Conservation (phyloP, 2,329 filamentous ascomycete species). For the Truncatella angustata region DNA sequence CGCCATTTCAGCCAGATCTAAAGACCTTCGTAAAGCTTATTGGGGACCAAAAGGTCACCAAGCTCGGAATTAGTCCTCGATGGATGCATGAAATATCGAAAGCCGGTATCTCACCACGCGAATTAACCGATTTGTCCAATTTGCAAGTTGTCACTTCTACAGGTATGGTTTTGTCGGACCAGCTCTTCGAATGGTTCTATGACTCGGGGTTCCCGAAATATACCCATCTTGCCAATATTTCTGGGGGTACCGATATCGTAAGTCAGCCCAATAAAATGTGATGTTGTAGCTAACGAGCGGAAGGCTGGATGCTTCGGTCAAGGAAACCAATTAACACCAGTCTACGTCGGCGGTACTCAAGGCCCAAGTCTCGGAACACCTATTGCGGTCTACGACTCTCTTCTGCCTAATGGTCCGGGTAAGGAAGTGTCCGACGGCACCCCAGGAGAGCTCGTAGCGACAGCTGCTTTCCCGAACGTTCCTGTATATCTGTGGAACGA, state of each 20-base stretch:
- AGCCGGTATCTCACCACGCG: slow-evolving; percentile 57
- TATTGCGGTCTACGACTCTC: slow-evolving; percentile 61
- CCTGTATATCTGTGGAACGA: slow-evolving; percentile 67
- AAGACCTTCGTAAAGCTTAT: slow-evolving; percentile 62
- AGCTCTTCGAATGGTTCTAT: slow-evolving; percentile 77
- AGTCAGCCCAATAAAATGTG: slow-evolving; percentile 19
- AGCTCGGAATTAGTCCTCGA: slow-evolving; percentile 72
- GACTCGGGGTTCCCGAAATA: slow-evolving; percentile 66
- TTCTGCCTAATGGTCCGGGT: slow-evolving; percentile 46
- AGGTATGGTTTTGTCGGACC: slow-evolving; percentile 78
- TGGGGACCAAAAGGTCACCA: slow-evolving; percentile 64
- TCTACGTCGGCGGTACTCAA: slow-evolving; percentile 57
- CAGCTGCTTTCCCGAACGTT: slow-evolving; percentile 71
- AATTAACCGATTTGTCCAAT: slow-evolving; percentile 59
- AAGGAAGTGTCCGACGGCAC: slow-evolving; percentile 53
- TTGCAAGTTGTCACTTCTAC: slow-evolving; percentile 67
- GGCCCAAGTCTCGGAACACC: slow-evolving; percentile 48
- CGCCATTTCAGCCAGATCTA: slow-evolving; percentile 71
- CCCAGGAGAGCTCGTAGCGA: slow-evolving; percentile 73
- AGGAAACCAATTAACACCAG: slow-evolving; percentile 67
- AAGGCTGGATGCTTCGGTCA: slow-evolving; percentile 60
- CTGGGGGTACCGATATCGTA: slow-evolving; percentile 75
- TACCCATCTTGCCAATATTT: slow-evolving; percentile 71
- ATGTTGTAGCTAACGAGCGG: background rate
- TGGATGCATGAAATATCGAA: slow-evolving; percentile 75